phyloP scores from a whole-genome alignment of 1,284 basidiomycete species.

The Ustilago loliicola region DNA sequence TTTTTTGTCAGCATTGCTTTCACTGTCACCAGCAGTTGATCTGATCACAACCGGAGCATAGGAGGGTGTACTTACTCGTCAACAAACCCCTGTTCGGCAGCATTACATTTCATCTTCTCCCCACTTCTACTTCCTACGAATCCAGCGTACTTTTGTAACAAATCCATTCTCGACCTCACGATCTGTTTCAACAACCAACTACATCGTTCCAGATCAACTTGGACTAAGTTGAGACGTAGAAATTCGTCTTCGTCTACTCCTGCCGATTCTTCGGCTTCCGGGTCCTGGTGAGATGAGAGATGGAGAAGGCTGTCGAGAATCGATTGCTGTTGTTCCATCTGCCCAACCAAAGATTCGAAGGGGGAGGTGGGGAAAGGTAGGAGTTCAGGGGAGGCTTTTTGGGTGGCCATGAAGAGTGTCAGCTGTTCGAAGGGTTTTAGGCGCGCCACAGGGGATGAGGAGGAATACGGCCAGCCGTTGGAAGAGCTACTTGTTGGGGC shows the following conservation, averaged over 20 bases:
- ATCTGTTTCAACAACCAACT: conserved; percentile 65
- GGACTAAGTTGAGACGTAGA: conserved; percentile 65
- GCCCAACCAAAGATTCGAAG: conserved; percentile 32
- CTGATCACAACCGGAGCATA: neutral
- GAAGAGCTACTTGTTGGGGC: neutral
- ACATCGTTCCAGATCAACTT: conserved; percentile 66
- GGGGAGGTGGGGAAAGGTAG: conserved; percentile 39
- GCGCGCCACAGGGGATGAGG: conserved; percentile 7
- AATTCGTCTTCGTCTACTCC: conserved; percentile 64
- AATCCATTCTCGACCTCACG: conserved; percentile 52
- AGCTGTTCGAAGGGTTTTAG: conserved; percentile 35
- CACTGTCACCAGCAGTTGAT: no score
- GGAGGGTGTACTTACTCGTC: conserved; percentile 30
- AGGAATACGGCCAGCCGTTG: conserved; percentile 32
- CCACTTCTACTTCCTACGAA: conserved; percentile 30
- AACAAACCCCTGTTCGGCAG: conserved; percentile 54
- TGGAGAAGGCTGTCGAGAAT: conserved; percentile 56
- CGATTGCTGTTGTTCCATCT: conserved; percentile 60
- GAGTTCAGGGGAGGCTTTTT: conserved; percentile 41
- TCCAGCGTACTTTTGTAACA: conserved; percentile 57
- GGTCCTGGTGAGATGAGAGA: conserved; percentile 15
- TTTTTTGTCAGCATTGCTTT: no score
- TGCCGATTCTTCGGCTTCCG: neutral
- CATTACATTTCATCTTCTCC: conserved; percentile 48
- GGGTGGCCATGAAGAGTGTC: conserved; percentile 29